Evolutionary conservation across 768 basidiomycete genomes (phyloP).

Genomic region (Boletales sp.): DNA sequence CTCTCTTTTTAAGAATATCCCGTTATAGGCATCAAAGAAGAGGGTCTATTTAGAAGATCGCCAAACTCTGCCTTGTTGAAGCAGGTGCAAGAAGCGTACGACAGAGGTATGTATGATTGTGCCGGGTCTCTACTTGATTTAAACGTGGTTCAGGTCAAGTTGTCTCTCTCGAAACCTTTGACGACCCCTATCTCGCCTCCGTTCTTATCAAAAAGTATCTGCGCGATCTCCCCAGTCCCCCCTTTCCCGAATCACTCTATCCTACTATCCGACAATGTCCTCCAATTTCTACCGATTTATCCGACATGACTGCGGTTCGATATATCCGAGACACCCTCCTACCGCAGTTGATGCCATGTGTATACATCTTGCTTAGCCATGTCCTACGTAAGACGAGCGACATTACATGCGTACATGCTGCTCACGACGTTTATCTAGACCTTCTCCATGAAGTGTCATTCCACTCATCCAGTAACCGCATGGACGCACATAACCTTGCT

Average conservation of each 20-base stretch:
- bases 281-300: slow-evolving; percentile 43
- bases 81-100: slow-evolving; percentile 80
- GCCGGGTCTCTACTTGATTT: slow-evolving; percentile 1
- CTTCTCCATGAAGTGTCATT: slow-evolving; percentile 77
- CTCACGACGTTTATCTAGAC: slow-evolving; percentile 41
- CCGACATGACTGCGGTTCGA: slow-evolving; percentile 53
- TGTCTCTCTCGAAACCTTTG: slow-evolving; percentile 71
- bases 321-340: slow-evolving; percentile 72
- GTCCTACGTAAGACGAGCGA: slow-evolving; percentile 50
- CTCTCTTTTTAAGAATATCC: not conserved
- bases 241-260: slow-evolving; percentile 73
- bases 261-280: slow-evolving; percentile 68
- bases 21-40: slow-evolving; percentile 53
- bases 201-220: slow-evolving; percentile 86
- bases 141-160: slow-evolving; percentile 53
- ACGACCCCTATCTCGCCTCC: slow-evolving; percentile 76
- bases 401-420: not conserved
- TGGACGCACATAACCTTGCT: slow-evolving; percentile 82
- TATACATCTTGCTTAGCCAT: slow-evolving; percentile 69
- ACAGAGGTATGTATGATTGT: slow-evolving; percentile 50
- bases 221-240: slow-evolving; percentile 71
- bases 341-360: slow-evolving; percentile 64
- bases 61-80: slow-evolving; percentile 65
- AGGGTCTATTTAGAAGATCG: slow-evolving; percentile 82
- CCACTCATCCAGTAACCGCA: slow-evolving; percentile 61